These are phyloP conservation scores for Malassezia sympodialis DNA, from an alignment of 1,284 basidiomycete species.

Conservation along the genomic window DNA sequence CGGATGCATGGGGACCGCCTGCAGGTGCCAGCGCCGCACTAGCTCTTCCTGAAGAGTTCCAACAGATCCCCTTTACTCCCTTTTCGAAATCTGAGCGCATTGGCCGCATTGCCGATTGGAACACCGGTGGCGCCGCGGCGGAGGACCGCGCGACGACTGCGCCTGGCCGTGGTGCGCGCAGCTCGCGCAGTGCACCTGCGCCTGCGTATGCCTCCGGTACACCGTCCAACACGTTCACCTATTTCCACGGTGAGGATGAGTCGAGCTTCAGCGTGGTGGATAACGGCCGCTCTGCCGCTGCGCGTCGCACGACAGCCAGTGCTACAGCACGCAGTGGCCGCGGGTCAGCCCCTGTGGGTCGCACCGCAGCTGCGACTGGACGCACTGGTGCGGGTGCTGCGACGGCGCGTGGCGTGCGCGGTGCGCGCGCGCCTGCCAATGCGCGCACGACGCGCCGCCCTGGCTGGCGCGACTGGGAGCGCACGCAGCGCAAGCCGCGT, in stretches of 20 bases:
- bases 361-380: slow-evolving; percentile 21
- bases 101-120: slow-evolving; percentile 96
- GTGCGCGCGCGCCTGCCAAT: slow-evolving; percentile 26
- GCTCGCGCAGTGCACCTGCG: slow-evolving; percentile 4
- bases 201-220: slow-evolving; percentile 18
- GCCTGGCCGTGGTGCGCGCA: slow-evolving; percentile 44
- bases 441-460: slow-evolving; percentile 53
- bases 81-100: slow-evolving; percentile 98
- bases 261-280: slow-evolving; percentile 94
- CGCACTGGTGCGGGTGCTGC: slow-evolving; percentile 3
- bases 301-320: slow-evolving; percentile 40
- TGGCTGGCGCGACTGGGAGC: slow-evolving; percentile 91
- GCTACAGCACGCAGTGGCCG: slow-evolving; percentile 42
- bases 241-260: slow-evolving; percentile 97
- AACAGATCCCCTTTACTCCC: slow-evolving; percentile 62
- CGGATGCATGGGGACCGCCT: slow-evolving; percentile 40
- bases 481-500: slow-evolving; percentile 66
- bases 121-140: slow-evolving; percentile 60
- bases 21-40: slow-evolving; percentile 21
- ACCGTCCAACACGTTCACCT: slow-evolving; percentile 74
- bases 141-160: slow-evolving; percentile 50
- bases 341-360: slow-evolving; percentile 29
- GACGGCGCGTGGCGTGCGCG: slow-evolving; percentile 41
- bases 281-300: slow-evolving; percentile 53
- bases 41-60: slow-evolving; percentile 36